These are phyloP conservation scores for Aspergillus pseudotamarii DNA, from an alignment of 2,329 filamentous ascomycete genomes.

Conservation along the genomic window DNA sequence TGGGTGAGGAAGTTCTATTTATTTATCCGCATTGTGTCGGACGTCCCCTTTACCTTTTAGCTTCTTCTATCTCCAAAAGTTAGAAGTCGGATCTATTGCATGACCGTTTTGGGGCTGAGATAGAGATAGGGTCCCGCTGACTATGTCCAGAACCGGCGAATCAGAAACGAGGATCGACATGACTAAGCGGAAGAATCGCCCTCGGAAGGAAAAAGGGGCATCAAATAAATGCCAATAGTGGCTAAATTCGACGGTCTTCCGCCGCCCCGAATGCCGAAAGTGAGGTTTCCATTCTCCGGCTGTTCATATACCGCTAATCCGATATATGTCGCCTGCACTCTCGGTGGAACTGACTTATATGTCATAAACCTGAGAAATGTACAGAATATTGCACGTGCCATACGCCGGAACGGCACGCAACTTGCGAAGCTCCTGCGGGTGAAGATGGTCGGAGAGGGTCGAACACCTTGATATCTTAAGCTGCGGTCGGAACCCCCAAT, in stretches of 20 bases:
- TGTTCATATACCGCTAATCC: no score
- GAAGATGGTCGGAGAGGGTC: no score
- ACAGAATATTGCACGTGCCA: no score
- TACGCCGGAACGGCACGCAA: no score
- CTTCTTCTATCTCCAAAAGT: background rate
- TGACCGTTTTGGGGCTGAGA: background rate
- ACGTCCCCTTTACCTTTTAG: background rate
- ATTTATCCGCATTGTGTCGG: background rate
- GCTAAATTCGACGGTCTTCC: background rate
- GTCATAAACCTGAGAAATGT: no score
- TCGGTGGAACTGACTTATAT: no score
- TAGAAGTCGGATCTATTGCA: background rate
- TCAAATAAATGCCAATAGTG: background rate
- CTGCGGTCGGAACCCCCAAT: no score
- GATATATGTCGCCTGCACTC: no score
- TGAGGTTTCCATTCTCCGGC: no score
- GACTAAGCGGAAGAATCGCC: background rate
- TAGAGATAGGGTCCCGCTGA: background rate
- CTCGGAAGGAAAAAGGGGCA: background rate
- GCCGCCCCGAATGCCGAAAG: no score
- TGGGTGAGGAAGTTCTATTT: background rate
- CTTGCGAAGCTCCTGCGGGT: no score
- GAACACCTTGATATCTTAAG: no score
- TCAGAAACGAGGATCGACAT: fast-evolving
- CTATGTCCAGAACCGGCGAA: background rate